Evolutionary conservation across 2,329 filamentous ascomycete species (phyloP).

Genomic region (Pseudopyrenochaeta lycopersici): DNA sequence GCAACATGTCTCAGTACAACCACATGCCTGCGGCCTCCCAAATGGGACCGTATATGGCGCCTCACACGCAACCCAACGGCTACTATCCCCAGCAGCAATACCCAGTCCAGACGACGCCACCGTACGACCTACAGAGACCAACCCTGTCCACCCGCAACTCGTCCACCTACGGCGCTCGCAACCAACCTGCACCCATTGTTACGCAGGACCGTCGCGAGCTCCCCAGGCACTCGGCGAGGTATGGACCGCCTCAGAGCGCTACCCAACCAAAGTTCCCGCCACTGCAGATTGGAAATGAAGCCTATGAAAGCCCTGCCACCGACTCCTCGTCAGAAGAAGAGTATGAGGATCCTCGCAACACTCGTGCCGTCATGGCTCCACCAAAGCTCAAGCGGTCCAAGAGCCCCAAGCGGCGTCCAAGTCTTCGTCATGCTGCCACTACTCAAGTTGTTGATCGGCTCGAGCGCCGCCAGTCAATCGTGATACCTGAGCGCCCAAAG

Average conservation of each 20-base stretch:
- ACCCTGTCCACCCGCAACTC: slow-evolving; percentile 28
- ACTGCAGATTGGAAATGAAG: slow-evolving; percentile 21
- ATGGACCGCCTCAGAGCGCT: slow-evolving; percentile 22
- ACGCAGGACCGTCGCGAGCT: slow-evolving; percentile 31
- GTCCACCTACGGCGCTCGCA: slow-evolving; percentile 28
- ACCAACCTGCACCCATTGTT: slow-evolving; percentile 27
- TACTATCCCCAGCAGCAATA: slow-evolving; percentile 18
- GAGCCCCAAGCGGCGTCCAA: slow-evolving; percentile 29
- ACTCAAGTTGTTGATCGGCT: slow-evolving; percentile 24
- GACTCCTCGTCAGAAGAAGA: slow-evolving; percentile 19
- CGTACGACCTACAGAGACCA: slow-evolving; percentile 35
- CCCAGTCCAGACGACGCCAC: slow-evolving; percentile 26
- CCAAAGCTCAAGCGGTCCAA: slow-evolving; percentile 21
- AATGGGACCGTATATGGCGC: slow-evolving; percentile 22
- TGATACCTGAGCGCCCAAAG: slow-evolving; percentile 20
- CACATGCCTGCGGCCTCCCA: slow-evolving; percentile 19
- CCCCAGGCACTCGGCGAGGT: slow-evolving; percentile 41
- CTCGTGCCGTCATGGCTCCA: slow-evolving; percentile 37
- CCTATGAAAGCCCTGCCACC: slow-evolving; percentile 18
- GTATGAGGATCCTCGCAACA: slow-evolving; percentile 21
- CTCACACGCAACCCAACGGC: slow-evolving; percentile 16
- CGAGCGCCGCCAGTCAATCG: slow-evolving; percentile 24
- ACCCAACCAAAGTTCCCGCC: slow-evolving; percentile 9
- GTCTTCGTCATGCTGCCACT: slow-evolving; percentile 36
- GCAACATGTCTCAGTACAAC: slow-evolving; percentile 21